Evolutionary conservation across 1,284 basidiomycete genomes (phyloP), one percentile per base, ranked within the genome.

Genomic region (Vanrija sp.): DNA sequence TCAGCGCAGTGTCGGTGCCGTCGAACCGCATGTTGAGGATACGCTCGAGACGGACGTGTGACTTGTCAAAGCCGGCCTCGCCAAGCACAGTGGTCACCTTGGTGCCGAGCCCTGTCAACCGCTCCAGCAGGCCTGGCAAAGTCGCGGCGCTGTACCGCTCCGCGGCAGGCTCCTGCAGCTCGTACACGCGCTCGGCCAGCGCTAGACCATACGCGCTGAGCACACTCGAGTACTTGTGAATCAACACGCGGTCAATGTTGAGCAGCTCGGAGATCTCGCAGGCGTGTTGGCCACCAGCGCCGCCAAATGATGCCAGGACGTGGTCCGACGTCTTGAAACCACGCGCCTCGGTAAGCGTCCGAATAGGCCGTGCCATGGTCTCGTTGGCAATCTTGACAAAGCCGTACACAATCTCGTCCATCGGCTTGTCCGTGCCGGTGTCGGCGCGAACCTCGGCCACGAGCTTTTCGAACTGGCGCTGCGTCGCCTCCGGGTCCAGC

Each of bases 341-440:
- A 46, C 90, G 80, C 1, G 89, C 91, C 75, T 95, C 94, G 0
- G 93, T 97, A 58, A 97, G 75, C 1, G 93, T 86, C 7, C 93
- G 85, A 58, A 97, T 96, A 1, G 93, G 94, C 44, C 93, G 80
- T 64, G 87, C 88, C 92, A 96, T 96, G 0, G 89, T 90, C 78
- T 92, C 90, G 61, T 92, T 93, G 12, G 90, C 90, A n/a, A 93
- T 88, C 67, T 90, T 90, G 78, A 94, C 88, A 72, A 92, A 94
- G 49, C 64, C 68, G 46, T 65, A 71, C 50, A 89, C 85, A 87
- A 97, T 85, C 72, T 97, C 89, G 69, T 97, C 94, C 28, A 94
- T 72, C 10, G 79, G 80, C 64, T 88, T 78, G 47, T 82, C 74
- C 57, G 81, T 81, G 38, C 85, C 80, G 4, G 81, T 82, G 47